These are phyloP conservation scores for Pontederia crassipes DNA, from an alignment of 176 grass and related monocot species.

Conservation along the genomic window DNA sequence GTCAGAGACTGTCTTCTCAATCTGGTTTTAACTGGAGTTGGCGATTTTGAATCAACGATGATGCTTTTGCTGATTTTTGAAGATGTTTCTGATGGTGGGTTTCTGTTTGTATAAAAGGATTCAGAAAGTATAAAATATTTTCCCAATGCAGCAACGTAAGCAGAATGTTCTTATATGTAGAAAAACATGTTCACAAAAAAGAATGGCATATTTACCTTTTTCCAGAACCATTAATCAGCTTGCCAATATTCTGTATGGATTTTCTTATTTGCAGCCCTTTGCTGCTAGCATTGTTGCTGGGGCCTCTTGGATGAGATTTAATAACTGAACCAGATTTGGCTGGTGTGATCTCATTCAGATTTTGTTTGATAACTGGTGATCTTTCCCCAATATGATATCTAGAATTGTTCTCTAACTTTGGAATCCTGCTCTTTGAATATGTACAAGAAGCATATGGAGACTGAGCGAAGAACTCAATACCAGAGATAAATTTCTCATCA, in stretches of 20 bases:
- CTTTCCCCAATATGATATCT: constrained; percentile 35
- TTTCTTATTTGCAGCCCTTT: constrained; percentile 78
- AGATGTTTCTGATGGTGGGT: constrained; percentile 30
- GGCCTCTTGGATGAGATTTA: constrained; percentile 31
- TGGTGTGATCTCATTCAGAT: constrained; percentile 12
- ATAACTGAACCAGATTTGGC: constrained; percentile 27
- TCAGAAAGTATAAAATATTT: background rate
- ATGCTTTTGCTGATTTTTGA: constrained; percentile 23
- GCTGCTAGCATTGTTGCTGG: constrained; percentile 25
- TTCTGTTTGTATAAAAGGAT: constrained; percentile 37
- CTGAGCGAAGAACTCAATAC: constrained; percentile 20
- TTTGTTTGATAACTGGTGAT: constrained; percentile 32
- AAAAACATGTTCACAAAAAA: no score
- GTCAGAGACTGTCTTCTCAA: constrained; percentile 55
- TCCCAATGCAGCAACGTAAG: no score
- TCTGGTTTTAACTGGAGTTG: constrained; percentile 31
- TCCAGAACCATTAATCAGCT: constrained; percentile 62
- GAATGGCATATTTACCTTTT: constrained; percentile 40
- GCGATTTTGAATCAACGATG: constrained; percentile 22
- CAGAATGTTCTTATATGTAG: no score
- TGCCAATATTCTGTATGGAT: constrained; percentile 81
- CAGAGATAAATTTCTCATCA: constrained; percentile 29
- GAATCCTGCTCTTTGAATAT: constrained; percentile 7
- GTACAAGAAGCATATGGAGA: constrained; percentile 20
- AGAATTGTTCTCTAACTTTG: constrained; percentile 25